Evolutionary conservation across 2,329 filamentous ascomycete species (phyloP), one percentile per base, ranked within the genome.

Genomic region (Tothia fuscella): DNA sequence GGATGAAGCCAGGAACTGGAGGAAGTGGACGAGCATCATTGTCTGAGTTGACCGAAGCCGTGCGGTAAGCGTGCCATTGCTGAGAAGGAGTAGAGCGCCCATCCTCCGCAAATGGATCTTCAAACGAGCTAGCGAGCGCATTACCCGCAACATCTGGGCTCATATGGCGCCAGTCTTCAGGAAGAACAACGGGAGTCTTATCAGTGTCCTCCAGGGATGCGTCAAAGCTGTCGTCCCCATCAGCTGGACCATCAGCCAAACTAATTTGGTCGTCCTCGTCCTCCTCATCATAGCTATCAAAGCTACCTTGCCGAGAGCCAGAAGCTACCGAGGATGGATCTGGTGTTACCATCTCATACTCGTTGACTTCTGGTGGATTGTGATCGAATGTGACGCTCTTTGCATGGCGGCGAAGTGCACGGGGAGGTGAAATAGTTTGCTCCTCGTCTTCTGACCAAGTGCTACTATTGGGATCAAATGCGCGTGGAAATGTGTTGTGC

Each of bases 331-430:
- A 93, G 2, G 89, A 95, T n/a, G 93, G 76, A 56, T 95, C 91
- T 9, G 91, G 91, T 2, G 91, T 98, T 25, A 86, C 83, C 82
- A 95, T 88, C 63, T 96, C 91, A 59, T 96, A 98, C 63, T 98
- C 91, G 57, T 96, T 94, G 54, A 98, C 74, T 57, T 93, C 84
- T 19, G 91, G 91, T 17, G 89, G 89, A 2, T 85, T 87, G 28
- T 81, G 82, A 62, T 96, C 87, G 57, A 98, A 98, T 1, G 89
- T 98, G 45, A 98, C 91, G 54, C 88, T 95, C 70, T 98, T 98
- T 36, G 86, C 80, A 62, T 94, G 84, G 41, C 87, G 82, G 56
- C 86, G 82, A 31, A 87, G 70, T 10, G 71, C 72, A 49, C 76
- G 77, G 41, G 82, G 80, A 5, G 74, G 74, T 26, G 77, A 74